Conservation (phyloP, 441 rosid species). For the Gossypium schwendimanii region DNA sequence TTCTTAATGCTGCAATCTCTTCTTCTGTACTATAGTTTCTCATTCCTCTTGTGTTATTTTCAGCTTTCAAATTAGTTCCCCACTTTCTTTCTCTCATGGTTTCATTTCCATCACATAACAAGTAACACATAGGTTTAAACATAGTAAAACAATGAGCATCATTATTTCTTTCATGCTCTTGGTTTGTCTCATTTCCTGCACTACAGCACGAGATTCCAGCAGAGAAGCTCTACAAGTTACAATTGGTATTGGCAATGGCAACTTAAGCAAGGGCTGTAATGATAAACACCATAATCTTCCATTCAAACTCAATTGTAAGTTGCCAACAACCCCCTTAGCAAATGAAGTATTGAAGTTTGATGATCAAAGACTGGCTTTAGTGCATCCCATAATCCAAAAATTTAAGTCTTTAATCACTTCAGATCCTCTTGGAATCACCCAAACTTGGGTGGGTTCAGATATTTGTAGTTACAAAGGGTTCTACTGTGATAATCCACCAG, state of each 20-base stretch:
- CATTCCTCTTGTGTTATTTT: neutral
- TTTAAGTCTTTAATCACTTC: constrained; percentile 64
- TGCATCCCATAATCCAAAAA: constrained; percentile 65
- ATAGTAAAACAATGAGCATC: constrained; percentile 10
- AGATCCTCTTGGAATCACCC: constrained; percentile 62
- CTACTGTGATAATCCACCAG: constrained; percentile 69
- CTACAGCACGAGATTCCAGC: constrained; percentile 11
- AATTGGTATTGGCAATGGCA: constrained; percentile 8
- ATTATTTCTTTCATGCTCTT: constrained; percentile 23
- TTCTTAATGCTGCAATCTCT: neutral
- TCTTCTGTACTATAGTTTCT: neutral
- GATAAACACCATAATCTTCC: neutral
- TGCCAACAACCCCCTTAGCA: constrained; percentile 9
- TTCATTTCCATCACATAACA: neutral
- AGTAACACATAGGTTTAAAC: neutral
- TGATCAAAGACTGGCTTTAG: constrained; percentile 59
- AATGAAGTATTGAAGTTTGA: constrained; percentile 32
- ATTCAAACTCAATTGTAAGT: constrained; percentile 16
- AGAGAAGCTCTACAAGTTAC: constrained; percentile 16
- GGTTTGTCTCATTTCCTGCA: constrained; percentile 13
- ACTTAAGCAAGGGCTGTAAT: constrained; percentile 19
- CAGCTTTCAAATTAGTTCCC: neutral
- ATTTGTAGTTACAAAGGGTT: constrained; percentile 75
- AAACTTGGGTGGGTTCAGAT: constrained; percentile 65
- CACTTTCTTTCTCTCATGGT: constrained; percentile 4